phyloP scores from a whole-genome alignment of 2,329 filamentous ascomycete species.

The Penicillium carneum region DNA sequence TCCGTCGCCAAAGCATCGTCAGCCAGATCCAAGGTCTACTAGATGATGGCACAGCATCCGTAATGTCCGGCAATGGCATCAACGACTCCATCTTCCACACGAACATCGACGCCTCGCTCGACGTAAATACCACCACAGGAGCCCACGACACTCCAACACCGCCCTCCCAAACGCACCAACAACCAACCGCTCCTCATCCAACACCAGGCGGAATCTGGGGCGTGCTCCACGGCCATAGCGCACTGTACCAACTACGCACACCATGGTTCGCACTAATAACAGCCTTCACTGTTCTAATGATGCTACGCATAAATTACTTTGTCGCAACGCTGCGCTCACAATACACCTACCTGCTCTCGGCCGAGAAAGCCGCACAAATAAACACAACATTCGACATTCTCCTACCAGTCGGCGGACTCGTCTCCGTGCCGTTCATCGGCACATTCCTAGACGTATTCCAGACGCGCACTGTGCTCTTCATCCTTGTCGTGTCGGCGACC shows the following conservation, averaged over 20 bases:
- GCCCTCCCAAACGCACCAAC: slow-evolving; percentile 48
- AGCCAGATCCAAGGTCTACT: slow-evolving; percentile 77
- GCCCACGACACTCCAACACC: background rate
- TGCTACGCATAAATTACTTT: slow-evolving; percentile 90
- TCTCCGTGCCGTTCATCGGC: slow-evolving; percentile 88
- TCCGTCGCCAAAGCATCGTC: slow-evolving; percentile 68
- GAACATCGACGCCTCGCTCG: slow-evolving; percentile 15
- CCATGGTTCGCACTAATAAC: slow-evolving; percentile 89
- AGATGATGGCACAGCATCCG: slow-evolving; percentile 53
- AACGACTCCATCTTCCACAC: slow-evolving; percentile 29
- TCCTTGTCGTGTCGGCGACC: slow-evolving; percentile 75
- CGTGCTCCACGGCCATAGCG: slow-evolving; percentile 76
- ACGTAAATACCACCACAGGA: background rate
- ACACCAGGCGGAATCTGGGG: slow-evolving; percentile 75
- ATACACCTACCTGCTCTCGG: slow-evolving; percentile 75
- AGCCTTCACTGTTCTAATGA: slow-evolving; percentile 79
- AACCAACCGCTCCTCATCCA: slow-evolving; percentile 54
- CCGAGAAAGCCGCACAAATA: slow-evolving; percentile 68
- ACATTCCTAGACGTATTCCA: slow-evolving; percentile 76
- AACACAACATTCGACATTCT: slow-evolving; percentile 89
- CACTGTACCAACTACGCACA: slow-evolving; percentile 74
- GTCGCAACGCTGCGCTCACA: slow-evolving; percentile 84
- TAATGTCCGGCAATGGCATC: slow-evolving; percentile 16
- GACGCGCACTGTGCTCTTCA: slow-evolving; percentile 72
- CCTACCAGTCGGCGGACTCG: slow-evolving; percentile 79